These are phyloP conservation scores for Podospora pseudoanserina DNA, from an alignment of 495 filamentous ascomycete genomes.

Conservation along the genomic window DNA sequence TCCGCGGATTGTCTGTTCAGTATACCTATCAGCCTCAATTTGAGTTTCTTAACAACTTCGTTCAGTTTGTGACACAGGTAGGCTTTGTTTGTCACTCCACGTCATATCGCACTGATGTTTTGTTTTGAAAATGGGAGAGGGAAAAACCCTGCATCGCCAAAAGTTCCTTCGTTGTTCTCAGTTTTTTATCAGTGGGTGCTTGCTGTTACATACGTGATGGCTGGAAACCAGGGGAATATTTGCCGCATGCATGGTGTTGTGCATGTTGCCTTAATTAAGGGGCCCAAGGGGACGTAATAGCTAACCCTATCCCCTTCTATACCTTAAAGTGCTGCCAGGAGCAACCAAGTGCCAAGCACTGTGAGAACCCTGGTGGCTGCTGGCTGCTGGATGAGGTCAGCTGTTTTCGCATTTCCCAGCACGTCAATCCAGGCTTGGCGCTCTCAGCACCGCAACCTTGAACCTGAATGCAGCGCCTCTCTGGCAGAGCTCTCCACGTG, in stretches of 20 bases:
- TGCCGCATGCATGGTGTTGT: no score
- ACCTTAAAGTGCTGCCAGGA: background rate
- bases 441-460: background rate
- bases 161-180: background rate
- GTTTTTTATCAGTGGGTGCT: no score
- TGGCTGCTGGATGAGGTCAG: conserved; percentile 8
- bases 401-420: conserved; percentile 20
- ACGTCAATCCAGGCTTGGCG: background rate
- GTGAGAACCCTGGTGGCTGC: background rate
- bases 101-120: no score
- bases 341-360: background rate
- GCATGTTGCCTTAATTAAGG: background rate
- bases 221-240: no score
- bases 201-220: no score
- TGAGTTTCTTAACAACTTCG: background rate
- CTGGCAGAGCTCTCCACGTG: background rate
- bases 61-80: background rate
- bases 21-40: background rate
- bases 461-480: background rate
- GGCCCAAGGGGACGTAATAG: background rate
- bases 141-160: background rate
- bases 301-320: background rate
- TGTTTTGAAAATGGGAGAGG: no score
- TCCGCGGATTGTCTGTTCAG: background rate
- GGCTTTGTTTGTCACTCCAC: background rate